phyloP scores from a whole-genome alignment of 108 stramenopile species.

The Pseudonitzschia multistriata region DNA sequence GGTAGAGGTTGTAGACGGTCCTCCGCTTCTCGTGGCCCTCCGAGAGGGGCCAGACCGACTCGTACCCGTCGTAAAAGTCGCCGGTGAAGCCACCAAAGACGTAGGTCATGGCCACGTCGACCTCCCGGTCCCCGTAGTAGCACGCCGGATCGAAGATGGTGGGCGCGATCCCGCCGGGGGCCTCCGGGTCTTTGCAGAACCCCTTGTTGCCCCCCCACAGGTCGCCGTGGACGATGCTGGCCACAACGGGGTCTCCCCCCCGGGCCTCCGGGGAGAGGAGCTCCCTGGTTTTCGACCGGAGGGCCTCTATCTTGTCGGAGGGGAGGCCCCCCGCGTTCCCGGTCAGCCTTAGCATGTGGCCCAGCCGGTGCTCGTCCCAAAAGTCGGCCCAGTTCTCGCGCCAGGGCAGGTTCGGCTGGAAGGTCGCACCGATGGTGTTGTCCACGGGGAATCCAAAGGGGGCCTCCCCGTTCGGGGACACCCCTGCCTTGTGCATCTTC shows the following conservation, averaged over 20 bases:
- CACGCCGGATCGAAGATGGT: conserved; percentile 84
- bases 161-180: conserved; percentile 42
- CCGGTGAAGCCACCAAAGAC: conserved; percentile 69
- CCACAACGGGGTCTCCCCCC: conserved; percentile 23
- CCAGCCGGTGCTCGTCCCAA: conserved; percentile 70
- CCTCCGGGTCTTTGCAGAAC: conserved; percentile 33
- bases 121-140: conserved; percentile 83
- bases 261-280: conserved; percentile 57
- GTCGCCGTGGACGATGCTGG: conserved; percentile 73
- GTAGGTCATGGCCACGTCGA: conserved; percentile 68
- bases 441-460: conserved; percentile 75
- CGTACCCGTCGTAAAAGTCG: conserved; percentile 75
- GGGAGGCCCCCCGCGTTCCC: conserved; percentile 38
- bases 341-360: conserved; percentile 70
- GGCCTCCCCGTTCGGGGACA: background rate
- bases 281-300: conserved; percentile 46
- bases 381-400: conserved; percentile 76
- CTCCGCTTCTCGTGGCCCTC: conserved; percentile 48
- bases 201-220: conserved; percentile 84
- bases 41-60: conserved; percentile 67
- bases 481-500: conserved; percentile 43
- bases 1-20: conserved; percentile 75
- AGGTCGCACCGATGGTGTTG: conserved; percentile 80
- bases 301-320: conserved; percentile 25
- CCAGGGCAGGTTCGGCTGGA: conserved; percentile 74